Evolutionary conservation across 2,329 filamentous ascomycete genomes (phyloP), one percentile per base, ranked within the genome.

Genomic region (Cryphonectria nitschkei): DNA sequence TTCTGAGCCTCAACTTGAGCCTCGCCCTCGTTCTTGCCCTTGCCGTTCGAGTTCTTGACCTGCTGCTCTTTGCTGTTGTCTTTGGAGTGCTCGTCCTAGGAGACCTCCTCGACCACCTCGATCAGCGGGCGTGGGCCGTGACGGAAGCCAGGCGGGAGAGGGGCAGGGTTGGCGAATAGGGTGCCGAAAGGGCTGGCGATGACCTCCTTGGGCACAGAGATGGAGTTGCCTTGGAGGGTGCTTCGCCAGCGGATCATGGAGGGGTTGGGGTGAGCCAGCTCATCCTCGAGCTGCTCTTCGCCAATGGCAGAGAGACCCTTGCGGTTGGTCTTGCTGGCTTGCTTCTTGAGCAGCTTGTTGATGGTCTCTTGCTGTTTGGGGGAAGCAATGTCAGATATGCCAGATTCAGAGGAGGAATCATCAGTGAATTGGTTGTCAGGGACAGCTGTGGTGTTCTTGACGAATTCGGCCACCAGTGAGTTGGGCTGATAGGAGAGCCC

Each of bases 311-410:
- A 80, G 61, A 78, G 84, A 43, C 80, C 85, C 75, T 87, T 88
- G 74, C 85, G 83, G 74, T 87, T 91, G 70, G 88, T 89, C 80
- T 95, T 95, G 34, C 93, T 91, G 0, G 93, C 92, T 79, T 95
- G 93, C 78, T 95, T 94, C 81, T 94, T 94, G 67, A 96, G 88
- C 1, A 96, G 89, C 77, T 95, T 94, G 84, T 96, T 95, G 86
- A 96, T 95, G 0, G 93, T 96, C 84, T 95, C 93, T 72, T 72
- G 71, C 71, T 72, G 50, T 16, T 63, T 13, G n/a, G 8, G 8
- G 34, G 67, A 39, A 61, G 19, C 70, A 65, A 29, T 19, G 54
- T 58, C 54, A 58, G 54, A 58, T 13, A 58, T 34, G 54, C 8
- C 26, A 19, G 61, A 67, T 72, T 14, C 43, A 16, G 54, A 5